Conservation (phyloP, 257 asterid species). For the Prunella vulgaris region DNA sequence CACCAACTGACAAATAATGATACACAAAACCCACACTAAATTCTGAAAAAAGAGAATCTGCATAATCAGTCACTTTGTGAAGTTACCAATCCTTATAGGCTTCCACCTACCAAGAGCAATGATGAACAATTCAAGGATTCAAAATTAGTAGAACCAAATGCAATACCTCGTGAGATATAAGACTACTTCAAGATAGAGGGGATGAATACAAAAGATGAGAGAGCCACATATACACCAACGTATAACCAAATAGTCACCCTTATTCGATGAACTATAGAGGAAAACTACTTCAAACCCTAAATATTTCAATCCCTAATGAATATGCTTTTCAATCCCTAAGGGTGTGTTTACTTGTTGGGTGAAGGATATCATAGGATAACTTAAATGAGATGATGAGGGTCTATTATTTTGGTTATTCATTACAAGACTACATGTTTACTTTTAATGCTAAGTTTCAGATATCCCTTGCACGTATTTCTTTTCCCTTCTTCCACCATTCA, state of each 20-base stretch:
- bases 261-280: neutral
- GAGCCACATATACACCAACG: neutral
- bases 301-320: too few species aligned
- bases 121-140: neutral
- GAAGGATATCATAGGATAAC: too few species aligned
- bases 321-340: too few species aligned
- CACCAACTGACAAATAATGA: too few species aligned
- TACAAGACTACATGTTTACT: too few species aligned
- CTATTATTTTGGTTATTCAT: too few species aligned
- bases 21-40: neutral
- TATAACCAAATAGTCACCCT: neutral
- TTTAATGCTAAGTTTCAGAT: too few species aligned
- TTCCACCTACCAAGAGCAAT: conserved; percentile 4
- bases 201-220: neutral
- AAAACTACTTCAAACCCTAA: too few species aligned
- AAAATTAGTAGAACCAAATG: neutral
- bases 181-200: neutral
- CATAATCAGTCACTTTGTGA: neutral
- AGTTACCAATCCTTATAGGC: neutral
- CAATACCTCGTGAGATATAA: neutral
- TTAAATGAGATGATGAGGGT: too few species aligned
- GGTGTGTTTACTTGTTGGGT: too few species aligned
- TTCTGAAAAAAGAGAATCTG: neutral
- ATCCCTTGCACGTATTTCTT: too few species aligned
- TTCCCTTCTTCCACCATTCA: too few species aligned